phyloP scores from a whole-genome alignment of 164 flowering plant species.

The Vitis rotundifolia region DNA sequence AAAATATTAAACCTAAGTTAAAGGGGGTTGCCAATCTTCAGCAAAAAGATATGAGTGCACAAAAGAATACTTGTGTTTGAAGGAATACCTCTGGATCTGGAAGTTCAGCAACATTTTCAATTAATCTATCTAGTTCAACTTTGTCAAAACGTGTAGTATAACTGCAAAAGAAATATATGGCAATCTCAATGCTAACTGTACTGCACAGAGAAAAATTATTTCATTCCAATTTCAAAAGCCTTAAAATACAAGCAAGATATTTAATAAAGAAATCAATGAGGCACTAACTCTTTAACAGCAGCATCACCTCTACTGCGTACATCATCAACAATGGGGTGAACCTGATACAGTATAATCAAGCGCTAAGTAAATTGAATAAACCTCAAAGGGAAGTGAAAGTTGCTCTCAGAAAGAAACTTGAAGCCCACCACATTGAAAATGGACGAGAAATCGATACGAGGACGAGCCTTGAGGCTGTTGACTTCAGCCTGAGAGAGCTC shows the following conservation, averaged over 20 bases:
- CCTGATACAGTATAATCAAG: slow-evolving; percentile 36
- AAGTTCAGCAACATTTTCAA: slow-evolving; percentile 68
- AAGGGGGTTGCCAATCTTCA: neutral
- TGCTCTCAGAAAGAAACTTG: neutral
- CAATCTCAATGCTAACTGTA: slow-evolving; percentile 11
- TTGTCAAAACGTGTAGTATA: slow-evolving; percentile 85
- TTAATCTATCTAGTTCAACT: slow-evolving; percentile 62
- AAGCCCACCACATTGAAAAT: slow-evolving; percentile 67
- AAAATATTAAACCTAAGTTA: no score
- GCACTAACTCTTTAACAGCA: slow-evolving; percentile 83
- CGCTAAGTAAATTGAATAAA: neutral
- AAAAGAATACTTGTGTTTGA: neutral
- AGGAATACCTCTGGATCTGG: slow-evolving; percentile 77
- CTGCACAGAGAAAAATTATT: neutral
- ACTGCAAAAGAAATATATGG: slow-evolving; percentile 36
- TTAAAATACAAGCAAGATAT: slow-evolving; percentile 5
- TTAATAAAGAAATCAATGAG: slow-evolving; percentile 17
- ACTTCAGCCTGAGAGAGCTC: slow-evolving; percentile 63
- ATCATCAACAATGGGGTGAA: slow-evolving; percentile 89
- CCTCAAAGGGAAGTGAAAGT: neutral
- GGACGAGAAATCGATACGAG: slow-evolving; percentile 88
- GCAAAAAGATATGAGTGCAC: neutral
- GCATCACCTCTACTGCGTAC: slow-evolving; percentile 84
- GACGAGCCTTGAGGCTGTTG: slow-evolving; percentile 75
- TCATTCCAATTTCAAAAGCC: neutral